A percentile compares a stretch with the other conserved stretches of the same genome.
Conservation (phyloP, 441 rosid species). For the Jatropha podagrica region DNA sequence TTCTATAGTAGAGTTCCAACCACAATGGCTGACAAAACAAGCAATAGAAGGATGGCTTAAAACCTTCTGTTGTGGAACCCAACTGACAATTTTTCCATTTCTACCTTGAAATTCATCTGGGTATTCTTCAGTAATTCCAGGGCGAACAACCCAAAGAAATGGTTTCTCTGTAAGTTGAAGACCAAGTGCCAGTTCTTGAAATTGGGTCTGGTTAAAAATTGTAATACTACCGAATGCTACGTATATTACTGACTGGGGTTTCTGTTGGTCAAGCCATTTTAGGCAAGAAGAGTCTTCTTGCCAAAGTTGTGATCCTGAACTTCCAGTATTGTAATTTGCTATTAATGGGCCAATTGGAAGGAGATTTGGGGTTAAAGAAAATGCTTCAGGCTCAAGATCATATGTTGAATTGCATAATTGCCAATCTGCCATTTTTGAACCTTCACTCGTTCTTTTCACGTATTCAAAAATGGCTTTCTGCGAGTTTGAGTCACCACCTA, state of each 20-base stretch:
- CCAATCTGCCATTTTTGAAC: constrained; percentile 30
- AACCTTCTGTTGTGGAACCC: constrained; percentile 58
- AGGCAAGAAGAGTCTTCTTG: constrained; percentile 47
- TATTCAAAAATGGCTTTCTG: constrained; percentile 38
- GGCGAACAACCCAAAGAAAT: constrained; percentile 44
- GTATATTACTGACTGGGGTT: constrained; percentile 46
- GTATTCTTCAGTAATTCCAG: constrained; percentile 18
- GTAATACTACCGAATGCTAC: constrained; percentile 63
- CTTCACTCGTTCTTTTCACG: constrained; percentile 22
- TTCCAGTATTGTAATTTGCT: constrained; percentile 21
- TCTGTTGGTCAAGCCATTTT: constrained; percentile 54
- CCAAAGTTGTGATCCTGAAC: constrained; percentile 43
- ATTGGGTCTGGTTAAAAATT: constrained; percentile 32
- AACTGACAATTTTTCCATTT: constrained; percentile 33
- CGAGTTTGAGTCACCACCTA: constrained; percentile 28
- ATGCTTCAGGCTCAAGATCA: constrained; percentile 46
- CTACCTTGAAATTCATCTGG: constrained; percentile 19
- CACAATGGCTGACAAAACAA: constrained; percentile 64
- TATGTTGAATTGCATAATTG: constrained; percentile 44
- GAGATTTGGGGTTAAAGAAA: constrained; percentile 25
- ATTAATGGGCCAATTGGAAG: constrained; percentile 46
- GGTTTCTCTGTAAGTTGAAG: constrained; percentile 42
- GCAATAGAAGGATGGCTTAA: constrained; percentile 43
- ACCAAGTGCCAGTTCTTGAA: constrained; percentile 51
- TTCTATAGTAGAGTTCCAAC: constrained; percentile 32